Evolutionary conservation across 305 asterid species (phyloP), one percentile per base, ranked within the genome.

Genomic region (Plantago lanceolata): DNA sequence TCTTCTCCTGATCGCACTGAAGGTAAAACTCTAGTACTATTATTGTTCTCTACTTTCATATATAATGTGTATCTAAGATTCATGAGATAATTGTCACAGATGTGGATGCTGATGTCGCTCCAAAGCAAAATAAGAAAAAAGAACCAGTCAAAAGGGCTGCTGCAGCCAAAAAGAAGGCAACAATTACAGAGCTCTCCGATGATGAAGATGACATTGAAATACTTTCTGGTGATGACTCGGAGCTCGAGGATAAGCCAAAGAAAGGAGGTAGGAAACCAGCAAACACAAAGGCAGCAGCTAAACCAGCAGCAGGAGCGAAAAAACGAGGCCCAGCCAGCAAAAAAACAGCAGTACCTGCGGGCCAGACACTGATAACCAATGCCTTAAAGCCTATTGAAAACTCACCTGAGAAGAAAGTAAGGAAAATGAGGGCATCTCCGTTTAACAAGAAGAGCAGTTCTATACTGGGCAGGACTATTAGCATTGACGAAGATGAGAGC

Each of bases 381-480:
- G 84, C 84, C 52, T 69, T 87, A 31, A 77, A 85, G 73, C 84
- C 89, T 40, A 73, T 74, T 13, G 86, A 68, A 26, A 67, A 61
- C 64, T 88, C 98, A 4, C 98, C 96, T 8, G 96, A 86, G 57
- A 90, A 77, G 68, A 92, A 92, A 70, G 95, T 87, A 64, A 87
- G 96, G 78, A 82, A 79, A 69, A 85, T 85, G 94, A 84, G 98
- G 63, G 83, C 76, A 12, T 92, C 98, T 3, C 96, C 96, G 3
- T 92, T 87, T 72, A 89, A 92, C 86, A 88, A 93, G 87, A 89
- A 93, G 68, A 92, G 96, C 70, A 81, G 96, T 58, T 84, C 98
- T 48, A 26, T 86, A 65, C 59, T 85, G 40, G 93, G 89, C 65
- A 79, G 74, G 62, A 53, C 76, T 8, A 63, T 72, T 37, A 66